phyloP scores from a whole-genome alignment of 2,329 filamentous ascomycete species.

The Monosporascus sp. region DNA sequence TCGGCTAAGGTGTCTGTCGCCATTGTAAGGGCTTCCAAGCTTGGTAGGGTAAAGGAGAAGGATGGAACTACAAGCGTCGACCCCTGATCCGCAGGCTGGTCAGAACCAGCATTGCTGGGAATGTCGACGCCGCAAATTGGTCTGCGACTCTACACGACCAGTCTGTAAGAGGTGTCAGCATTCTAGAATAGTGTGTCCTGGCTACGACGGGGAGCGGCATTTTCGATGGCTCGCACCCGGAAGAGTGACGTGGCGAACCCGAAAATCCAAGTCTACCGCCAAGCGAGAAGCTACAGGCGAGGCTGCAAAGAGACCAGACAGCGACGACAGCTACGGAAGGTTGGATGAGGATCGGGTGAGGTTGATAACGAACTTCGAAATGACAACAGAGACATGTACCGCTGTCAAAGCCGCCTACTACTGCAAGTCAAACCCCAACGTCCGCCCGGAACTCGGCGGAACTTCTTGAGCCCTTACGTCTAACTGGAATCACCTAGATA shows the following conservation, averaged over 20 bases:
- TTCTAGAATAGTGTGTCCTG: conserved; percentile 31
- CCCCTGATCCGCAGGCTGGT: neutral
- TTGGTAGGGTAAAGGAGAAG: neutral
- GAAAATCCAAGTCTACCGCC: conserved; percentile 5
- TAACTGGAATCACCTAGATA: conserved; percentile 17
- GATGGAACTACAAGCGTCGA: neutral
- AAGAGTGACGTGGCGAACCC: conserved; percentile 26
- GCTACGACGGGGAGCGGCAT: conserved; percentile 33
- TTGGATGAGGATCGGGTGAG: neutral
- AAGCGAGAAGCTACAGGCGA: neutral
- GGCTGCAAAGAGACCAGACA: neutral
- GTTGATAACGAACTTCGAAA: conserved; percentile 6
- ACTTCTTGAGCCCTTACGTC: neutral
- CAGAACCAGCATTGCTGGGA: conserved; percentile 33
- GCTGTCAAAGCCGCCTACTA: conserved; percentile 23
- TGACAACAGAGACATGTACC: conserved; percentile 14
- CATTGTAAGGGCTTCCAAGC: neutral
- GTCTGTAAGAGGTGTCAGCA: conserved; percentile 31
- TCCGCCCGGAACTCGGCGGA: neutral
- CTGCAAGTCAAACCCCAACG: conserved; percentile 17
- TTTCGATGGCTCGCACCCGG: conserved; percentile 35
- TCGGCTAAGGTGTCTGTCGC: neutral
- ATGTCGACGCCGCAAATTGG: conserved; percentile 33
- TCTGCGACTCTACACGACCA: conserved; percentile 33
- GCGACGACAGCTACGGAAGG: neutral